Conservation (phyloP, 805 yeast species). For the Ogataea corticis region DNA sequence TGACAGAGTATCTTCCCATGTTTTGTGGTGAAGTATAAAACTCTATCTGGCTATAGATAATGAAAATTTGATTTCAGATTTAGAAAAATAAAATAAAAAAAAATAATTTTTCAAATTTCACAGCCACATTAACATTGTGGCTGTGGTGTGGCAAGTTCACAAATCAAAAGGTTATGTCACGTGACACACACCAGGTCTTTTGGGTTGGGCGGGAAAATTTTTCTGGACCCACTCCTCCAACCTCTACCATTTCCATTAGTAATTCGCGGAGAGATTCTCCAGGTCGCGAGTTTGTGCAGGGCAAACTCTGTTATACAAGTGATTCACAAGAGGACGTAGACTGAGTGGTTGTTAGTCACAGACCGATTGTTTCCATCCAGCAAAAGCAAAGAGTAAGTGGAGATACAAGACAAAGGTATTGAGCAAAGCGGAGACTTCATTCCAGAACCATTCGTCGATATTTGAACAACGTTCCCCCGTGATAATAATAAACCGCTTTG, state of each 20-base stretch:
- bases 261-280: not conserved
- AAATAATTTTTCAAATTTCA: not conserved
- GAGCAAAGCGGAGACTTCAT: too few relatives aligned
- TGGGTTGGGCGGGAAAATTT: not conserved
- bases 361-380: conserved; percentile 10
- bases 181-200: not conserved
- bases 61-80: not conserved
- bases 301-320: conserved; percentile 1
- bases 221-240: not conserved
- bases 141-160: not conserved
- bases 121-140: conserved; percentile 2
- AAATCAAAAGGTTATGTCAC: too few relatives aligned
- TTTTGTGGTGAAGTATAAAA: not conserved
- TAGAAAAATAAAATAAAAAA: not conserved
- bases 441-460: too few relatives aligned
- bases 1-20: conserved; percentile 88
- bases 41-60: not conserved
- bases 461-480: too few relatives aligned
- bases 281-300: conserved; percentile 2
- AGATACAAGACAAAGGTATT: not conserved
- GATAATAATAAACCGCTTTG: too few relatives aligned
- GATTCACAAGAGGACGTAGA: not conserved
- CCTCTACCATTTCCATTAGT: conserved; percentile 1
- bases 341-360: not conserved
- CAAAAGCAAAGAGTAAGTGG: conserved; percentile 7